phyloP scores from a whole-genome alignment of 2,329 filamentous ascomycete species.

The Microcyclospora pomicola region DNA sequence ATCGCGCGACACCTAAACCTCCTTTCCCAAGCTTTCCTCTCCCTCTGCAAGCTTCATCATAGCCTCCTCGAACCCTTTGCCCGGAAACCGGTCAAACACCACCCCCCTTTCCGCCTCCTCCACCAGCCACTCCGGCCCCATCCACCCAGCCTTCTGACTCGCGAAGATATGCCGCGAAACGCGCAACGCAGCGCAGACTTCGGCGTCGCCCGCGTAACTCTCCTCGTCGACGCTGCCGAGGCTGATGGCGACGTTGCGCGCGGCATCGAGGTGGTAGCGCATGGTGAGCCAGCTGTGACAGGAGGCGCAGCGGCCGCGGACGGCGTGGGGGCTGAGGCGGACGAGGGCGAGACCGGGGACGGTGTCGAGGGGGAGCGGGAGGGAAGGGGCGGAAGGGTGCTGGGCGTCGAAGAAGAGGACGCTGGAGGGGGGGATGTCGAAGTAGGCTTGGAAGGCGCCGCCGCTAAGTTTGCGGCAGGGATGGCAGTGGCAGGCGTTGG shows the following conservation, averaged over 20 bases:
- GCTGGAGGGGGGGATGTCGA: constrained; percentile 4
- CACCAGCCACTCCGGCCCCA: too few species aligned
- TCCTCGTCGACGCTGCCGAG: constrained; percentile 10
- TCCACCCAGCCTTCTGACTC: constrained; percentile 12
- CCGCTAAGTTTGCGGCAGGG: constrained; percentile 15
- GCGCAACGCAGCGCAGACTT: constrained; percentile 7
- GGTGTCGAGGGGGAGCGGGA: constrained; percentile 9
- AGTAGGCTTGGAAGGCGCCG: constrained; percentile 10
- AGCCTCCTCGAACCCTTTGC: too few species aligned
- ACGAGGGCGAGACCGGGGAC: constrained; percentile 8
- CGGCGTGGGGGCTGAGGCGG: constrained; percentile 6
- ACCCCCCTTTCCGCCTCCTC: too few species aligned
- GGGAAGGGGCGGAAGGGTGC: constrained; percentile 3
- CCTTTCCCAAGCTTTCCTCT: too few species aligned
- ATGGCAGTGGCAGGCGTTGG: constrained; percentile 10
- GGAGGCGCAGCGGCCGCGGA: constrained; percentile 10
- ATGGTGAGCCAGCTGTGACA: constrained; percentile 13
- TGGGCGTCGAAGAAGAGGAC: constrained; percentile 11
- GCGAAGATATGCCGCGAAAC: constrained; percentile 9
- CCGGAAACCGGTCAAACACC: too few species aligned
- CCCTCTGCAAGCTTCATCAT: too few species aligned
- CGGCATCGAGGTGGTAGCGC: constrained; percentile 8
- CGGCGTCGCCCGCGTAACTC: constrained; percentile 5
- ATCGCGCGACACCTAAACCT: too few species aligned
- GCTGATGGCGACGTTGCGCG: constrained; percentile 5